phyloP scores from a whole-genome alignment of 768 basidiomycete species.

The Mycena crocata region DNA sequence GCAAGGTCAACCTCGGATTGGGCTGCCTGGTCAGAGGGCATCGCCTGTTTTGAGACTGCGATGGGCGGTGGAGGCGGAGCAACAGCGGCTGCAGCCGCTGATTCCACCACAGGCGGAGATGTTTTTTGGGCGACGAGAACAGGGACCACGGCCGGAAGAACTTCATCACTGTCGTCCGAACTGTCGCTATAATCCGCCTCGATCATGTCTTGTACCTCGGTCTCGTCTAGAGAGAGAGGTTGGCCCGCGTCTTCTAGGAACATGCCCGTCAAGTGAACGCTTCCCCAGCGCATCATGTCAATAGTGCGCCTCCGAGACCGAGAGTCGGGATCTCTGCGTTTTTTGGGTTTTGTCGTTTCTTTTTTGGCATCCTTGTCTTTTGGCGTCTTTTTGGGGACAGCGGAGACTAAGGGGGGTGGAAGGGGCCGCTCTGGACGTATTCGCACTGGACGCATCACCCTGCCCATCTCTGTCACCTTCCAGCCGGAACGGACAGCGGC shows the following conservation, averaged over 20 bases:
- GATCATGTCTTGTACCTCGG: conserved; percentile 15
- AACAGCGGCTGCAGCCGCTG: conserved; percentile 4
- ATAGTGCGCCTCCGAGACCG: conserved; percentile 75
- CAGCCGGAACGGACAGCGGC: conserved; percentile 67
- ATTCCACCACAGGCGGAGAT: not conserved
- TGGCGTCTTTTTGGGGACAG: conserved; percentile 27
- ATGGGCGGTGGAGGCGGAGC: conserved; percentile 17
- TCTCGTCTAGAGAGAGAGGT: conserved; percentile 1
- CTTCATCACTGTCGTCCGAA: conserved; percentile 32
- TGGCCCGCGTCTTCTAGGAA: conserved; percentile 62
- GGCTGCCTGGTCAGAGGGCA: conserved; percentile 11
- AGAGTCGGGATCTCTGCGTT: conserved; percentile 60
- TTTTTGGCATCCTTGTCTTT: conserved; percentile 33
- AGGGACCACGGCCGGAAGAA: not conserved
- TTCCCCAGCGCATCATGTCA: conserved; percentile 79
- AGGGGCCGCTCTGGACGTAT: conserved; percentile 80
- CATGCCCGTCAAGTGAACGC: conserved; percentile 74
- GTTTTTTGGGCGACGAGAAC: not conserved
- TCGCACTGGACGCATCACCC: conserved; percentile 72
- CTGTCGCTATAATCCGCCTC: conserved; percentile 33
- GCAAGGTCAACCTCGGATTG: conserved; percentile 44
- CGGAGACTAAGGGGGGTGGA: conserved; percentile 44
- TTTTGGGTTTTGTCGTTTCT: conserved; percentile 57
- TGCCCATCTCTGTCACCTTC: conserved; percentile 75
- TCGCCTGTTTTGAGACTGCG: conserved; percentile 24